A percentile compares a stretch with the other conserved stretches of the same genome.
These are phyloP conservation scores for Magnaporthiopsis incrustans DNA, from an alignment of 2,329 filamentous ascomycete genomes.

Conservation along the genomic window DNA sequence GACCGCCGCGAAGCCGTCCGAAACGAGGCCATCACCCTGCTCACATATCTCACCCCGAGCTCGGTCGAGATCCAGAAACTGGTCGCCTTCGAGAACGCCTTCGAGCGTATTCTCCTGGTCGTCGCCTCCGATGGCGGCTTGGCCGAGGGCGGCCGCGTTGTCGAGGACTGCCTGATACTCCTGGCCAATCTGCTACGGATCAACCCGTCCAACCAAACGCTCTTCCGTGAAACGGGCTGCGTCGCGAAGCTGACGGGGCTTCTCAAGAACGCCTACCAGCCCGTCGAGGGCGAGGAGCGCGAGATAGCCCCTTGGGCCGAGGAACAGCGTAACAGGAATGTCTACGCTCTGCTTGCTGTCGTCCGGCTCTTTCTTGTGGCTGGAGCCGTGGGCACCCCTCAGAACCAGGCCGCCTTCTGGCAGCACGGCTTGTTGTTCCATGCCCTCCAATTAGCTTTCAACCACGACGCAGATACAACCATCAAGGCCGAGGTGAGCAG, in stretches of 20 bases:
- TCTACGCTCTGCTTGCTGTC: conserved; percentile 83
- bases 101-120: conserved; percentile 76
- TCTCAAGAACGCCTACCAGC: conserved; percentile 50
- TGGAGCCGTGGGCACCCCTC: conserved; percentile 70
- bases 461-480: conserved; percentile 58
- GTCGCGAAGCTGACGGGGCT: conserved; percentile 64
- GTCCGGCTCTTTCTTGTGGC: conserved; percentile 76
- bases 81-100: conserved; percentile 91
- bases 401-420: conserved; percentile 83
- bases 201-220: conserved; percentile 86
- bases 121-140: conserved; percentile 77
- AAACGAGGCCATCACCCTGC: conserved; percentile 77
- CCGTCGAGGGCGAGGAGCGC: conserved; percentile 39
- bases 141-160: conserved; percentile 71
- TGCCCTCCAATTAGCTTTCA: conserved; percentile 77
- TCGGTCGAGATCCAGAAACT: conserved; percentile 89
- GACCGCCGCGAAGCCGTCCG: conserved; percentile 80
- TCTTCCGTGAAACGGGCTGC: conserved; percentile 86
- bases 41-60: conserved; percentile 80
- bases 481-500: conserved; percentile 71
- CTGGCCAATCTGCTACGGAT: conserved; percentile 80
- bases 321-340: conserved; percentile 76
- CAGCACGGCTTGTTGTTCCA: conserved; percentile 72
- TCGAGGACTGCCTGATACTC: conserved; percentile 89
- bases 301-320: conserved; percentile 67